Evolutionary conservation across 352 stramenopile species (phyloP).

Genomic region (Globisporangium radiosum): DNA sequence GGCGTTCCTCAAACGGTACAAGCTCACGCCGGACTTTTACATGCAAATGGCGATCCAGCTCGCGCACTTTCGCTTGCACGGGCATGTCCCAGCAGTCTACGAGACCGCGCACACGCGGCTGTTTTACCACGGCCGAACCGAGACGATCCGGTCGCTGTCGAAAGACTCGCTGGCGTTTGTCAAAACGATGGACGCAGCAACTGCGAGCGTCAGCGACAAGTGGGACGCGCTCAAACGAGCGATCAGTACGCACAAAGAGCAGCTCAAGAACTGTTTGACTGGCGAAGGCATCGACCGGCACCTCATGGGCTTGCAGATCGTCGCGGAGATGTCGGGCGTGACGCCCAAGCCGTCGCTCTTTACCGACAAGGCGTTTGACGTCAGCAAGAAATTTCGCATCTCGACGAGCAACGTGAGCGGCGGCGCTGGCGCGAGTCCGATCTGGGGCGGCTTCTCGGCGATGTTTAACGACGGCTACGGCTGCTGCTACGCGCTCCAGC

Average conservation of each 20-base stretch:
- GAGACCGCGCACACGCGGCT: slow-evolving; percentile 96
- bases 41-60: slow-evolving; percentile 97
- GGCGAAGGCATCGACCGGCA: slow-evolving; percentile 93
- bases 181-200: slow-evolving; percentile 81
- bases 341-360: slow-evolving; percentile 88
- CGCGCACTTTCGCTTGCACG: slow-evolving; percentile 95
- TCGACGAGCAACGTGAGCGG: slow-evolving; percentile 94
- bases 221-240: slow-evolving; percentile 86
- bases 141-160: slow-evolving; percentile 87
- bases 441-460: slow-evolving; percentile 96
- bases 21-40: slow-evolving; percentile 95
- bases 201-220: slow-evolving; percentile 50
- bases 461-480: slow-evolving; percentile 94
- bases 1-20: slow-evolving; percentile 91
- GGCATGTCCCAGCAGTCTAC: slow-evolving; percentile 91
- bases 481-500: slow-evolving; percentile 94
- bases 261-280: slow-evolving; percentile 77
- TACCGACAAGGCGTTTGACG: slow-evolving; percentile 88
- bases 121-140: slow-evolving; percentile 96
- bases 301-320: slow-evolving; percentile 94
- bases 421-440: slow-evolving; percentile 90
- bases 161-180: slow-evolving; percentile 88
- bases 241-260: slow-evolving; percentile 89
- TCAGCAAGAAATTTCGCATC: slow-evolving; percentile 93
- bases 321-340: slow-evolving; percentile 89